phyloP scores from a whole-genome alignment of 192 early-diverging fungal species.

The Backusella mclennaniae region DNA sequence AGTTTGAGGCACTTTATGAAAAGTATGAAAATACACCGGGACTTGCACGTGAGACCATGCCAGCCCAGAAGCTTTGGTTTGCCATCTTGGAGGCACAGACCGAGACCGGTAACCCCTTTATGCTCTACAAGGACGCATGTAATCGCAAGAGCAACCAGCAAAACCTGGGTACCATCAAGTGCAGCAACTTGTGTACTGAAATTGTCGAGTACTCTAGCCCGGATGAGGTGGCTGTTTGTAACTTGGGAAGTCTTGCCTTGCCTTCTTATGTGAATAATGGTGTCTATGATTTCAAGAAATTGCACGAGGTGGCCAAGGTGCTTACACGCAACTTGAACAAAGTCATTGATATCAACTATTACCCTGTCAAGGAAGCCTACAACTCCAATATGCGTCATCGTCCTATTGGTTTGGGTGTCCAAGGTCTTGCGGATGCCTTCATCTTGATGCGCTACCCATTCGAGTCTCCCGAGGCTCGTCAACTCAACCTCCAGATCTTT shows the following conservation, averaged over 20 bases:
- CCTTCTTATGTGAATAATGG: conserved; percentile 76
- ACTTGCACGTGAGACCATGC: conserved; percentile 81
- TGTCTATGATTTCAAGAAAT: conserved; percentile 73
- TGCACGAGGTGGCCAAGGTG: conserved; percentile 83
- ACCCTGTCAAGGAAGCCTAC: conserved; percentile 87
- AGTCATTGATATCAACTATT: conserved; percentile 97
- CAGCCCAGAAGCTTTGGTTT: conserved; percentile 98
- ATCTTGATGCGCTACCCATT: conserved; percentile 95
- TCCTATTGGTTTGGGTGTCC: conserved; percentile 95
- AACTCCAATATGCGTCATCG: conserved; percentile 92
- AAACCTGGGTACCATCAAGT: conserved; percentile 98
- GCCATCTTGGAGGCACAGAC: conserved; percentile 94
- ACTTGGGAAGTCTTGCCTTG: conserved; percentile 91
- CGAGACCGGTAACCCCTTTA: conserved; percentile 96
- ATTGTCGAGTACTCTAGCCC: conserved; percentile 96
- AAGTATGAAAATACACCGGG: conserved; percentile 79
- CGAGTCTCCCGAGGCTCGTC: conserved; percentile 78
- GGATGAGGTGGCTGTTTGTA: conserved; percentile 97
- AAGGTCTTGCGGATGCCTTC: conserved; percentile 98
- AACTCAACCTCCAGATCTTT: conserved; percentile 88
- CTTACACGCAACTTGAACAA: conserved; percentile 92
- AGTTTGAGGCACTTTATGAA: conserved; percentile 84
- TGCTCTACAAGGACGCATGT: conserved; percentile 99
- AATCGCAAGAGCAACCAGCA: conserved; percentile 99
- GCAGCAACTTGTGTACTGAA: conserved; percentile 97